These are phyloP conservation scores for Marasmius tenuissimus DNA, from an alignment of 1,284 basidiomycete genomes.

Conservation along the genomic window DNA sequence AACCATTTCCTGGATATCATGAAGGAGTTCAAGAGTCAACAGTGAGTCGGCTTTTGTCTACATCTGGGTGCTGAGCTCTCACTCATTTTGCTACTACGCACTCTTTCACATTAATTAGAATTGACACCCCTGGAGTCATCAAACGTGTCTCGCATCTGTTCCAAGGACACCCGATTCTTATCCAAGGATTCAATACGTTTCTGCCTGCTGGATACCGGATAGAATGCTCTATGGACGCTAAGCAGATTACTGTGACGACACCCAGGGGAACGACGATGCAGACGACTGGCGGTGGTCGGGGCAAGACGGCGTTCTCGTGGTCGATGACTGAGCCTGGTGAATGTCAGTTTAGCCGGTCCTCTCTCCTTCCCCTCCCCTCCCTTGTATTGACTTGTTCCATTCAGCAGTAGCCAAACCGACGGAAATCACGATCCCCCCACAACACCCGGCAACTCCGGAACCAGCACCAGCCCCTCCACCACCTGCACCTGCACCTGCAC, in stretches of 20 bases:
- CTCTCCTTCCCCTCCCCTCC: background rate
- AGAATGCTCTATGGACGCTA: conserved; percentile 67
- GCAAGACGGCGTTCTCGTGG: conserved; percentile 36
- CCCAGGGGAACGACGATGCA: conserved; percentile 61
- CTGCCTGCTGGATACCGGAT: conserved; percentile 94
- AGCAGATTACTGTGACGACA: conserved; percentile 81
- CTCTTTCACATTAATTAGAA: conserved; percentile 46
- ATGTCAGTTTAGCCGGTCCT: background rate
- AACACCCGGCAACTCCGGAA: conserved; percentile 9
- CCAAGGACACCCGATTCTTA: conserved; percentile 86
- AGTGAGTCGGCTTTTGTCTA: conserved; percentile 51
- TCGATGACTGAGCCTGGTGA: conserved; percentile 22
- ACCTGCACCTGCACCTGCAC: too few relatives aligned
- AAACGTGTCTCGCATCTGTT: conserved; percentile 93
- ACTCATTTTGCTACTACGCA: background rate
- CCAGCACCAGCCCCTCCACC: background rate
- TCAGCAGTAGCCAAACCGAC: background rate
- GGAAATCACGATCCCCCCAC: conserved; percentile 1
- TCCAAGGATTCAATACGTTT: conserved; percentile 98
- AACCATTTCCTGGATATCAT: conserved; percentile 96
- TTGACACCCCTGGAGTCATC: conserved; percentile 97
- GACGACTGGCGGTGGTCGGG: conserved; percentile 41
- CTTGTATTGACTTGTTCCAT: background rate
- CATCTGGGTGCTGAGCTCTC: background rate
- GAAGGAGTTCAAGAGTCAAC: conserved; percentile 95